These are phyloP conservation scores for Chlorella sp. DNA, from an alignment of 139 green algal species.

Conservation along the genomic window DNA sequence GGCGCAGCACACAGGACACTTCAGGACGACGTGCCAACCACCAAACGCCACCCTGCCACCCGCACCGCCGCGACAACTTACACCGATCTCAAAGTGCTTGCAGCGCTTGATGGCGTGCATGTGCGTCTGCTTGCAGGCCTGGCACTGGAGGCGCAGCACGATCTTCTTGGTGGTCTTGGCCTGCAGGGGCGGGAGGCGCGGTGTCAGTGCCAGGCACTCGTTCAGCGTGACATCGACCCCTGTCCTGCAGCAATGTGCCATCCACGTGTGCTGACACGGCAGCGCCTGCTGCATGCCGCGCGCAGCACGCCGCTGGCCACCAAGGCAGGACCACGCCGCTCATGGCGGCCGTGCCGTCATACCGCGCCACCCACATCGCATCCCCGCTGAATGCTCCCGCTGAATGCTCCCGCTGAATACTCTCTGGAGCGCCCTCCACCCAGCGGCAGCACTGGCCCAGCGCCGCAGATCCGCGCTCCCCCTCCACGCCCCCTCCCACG, in stretches of 20 bases:
- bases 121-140: constrained; percentile 90
- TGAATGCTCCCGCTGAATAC: not conserved
- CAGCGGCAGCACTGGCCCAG: not conserved
- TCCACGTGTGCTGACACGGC: too few relatives aligned
- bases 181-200: constrained; percentile 44
- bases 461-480: not conserved
- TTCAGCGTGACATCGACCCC: too few relatives aligned
- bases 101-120: constrained; percentile 98
- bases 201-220: not conserved
- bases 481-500: not conserved
- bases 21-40: too few relatives aligned
- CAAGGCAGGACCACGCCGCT: too few relatives aligned
- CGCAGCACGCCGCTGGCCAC: too few relatives aligned
- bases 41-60: too few relatives aligned
- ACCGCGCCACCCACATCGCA: not conserved
- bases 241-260: too few relatives aligned
- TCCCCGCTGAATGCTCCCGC: not conserved
- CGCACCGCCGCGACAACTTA: too few relatives aligned
- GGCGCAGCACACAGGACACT: too few relatives aligned
- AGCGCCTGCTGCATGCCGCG: too few relatives aligned
- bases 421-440: too few relatives aligned
- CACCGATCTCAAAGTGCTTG: constrained; percentile 99
- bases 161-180: constrained; percentile 99
- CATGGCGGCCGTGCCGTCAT: too few relatives aligned
- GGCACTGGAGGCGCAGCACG: constrained; percentile 95